Conservation (phyloP, 2,329 filamentous ascomycete species). For the Seiridium unicorne region DNA sequence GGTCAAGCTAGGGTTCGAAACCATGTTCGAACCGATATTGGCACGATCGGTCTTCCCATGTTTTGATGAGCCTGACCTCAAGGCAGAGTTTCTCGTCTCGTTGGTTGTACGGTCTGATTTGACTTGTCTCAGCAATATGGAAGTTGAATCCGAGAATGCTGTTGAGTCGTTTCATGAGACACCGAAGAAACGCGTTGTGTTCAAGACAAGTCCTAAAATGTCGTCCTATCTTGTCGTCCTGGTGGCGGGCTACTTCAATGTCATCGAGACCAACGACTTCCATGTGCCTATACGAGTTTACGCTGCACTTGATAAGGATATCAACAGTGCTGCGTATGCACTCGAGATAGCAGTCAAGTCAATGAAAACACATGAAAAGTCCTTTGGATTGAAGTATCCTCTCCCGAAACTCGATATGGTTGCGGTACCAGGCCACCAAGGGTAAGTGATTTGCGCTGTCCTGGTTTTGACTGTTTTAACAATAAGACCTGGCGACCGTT, state of each 20-base stretch:
- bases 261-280: constrained; percentile 52
- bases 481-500: no score
- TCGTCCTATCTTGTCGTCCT: constrained; percentile 6
- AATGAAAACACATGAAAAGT: constrained; percentile 68
- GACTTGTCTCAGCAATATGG: constrained; percentile 71
- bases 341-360: constrained; percentile 66
- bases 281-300: constrained; percentile 68
- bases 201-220: constrained; percentile 58
- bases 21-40: constrained; percentile 62
- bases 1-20: constrained; percentile 8
- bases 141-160: not conserved
- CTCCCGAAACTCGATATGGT: constrained; percentile 77
- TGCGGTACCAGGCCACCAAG: constrained; percentile 53
- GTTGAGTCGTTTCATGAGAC: not conserved
- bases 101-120: constrained; percentile 64
- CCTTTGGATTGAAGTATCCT: constrained; percentile 65
- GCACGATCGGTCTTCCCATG: constrained; percentile 65
- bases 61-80: constrained; percentile 71
- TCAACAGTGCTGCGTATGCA: constrained; percentile 63
- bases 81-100: constrained; percentile 67
- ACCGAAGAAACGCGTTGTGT: constrained; percentile 61
- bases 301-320: constrained; percentile 47
- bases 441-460: not conserved
- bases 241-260: constrained; percentile 55
- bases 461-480: no score